These are phyloP conservation scores for Podospora comata DNA, from an alignment of 495 filamentous ascomycete genomes.

Conservation along the genomic window DNA sequence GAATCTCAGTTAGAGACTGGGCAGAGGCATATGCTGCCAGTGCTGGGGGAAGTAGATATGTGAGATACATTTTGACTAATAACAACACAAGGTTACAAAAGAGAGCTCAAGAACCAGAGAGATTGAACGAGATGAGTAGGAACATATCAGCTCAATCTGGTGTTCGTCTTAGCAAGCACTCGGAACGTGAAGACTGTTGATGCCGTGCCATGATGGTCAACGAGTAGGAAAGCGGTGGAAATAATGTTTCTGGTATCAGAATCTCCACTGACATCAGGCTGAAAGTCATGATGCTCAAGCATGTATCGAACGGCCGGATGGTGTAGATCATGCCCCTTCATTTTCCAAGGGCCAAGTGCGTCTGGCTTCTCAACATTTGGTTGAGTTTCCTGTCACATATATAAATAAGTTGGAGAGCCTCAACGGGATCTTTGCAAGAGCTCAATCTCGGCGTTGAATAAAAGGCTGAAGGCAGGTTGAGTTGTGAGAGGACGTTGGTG, in stretches of 20 bases:
- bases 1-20: conserved; percentile 34
- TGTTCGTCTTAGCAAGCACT: neutral
- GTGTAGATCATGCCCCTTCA: conserved; percentile 11
- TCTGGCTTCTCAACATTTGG: neutral
- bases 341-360: neutral
- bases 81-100: neutral
- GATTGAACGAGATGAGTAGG: neutral
- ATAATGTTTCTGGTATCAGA: too few species aligned
- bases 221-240: neutral
- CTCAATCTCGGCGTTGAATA: too few species aligned
- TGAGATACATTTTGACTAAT: conserved; percentile 19
- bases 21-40: conserved; percentile 28
- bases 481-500: neutral
- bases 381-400: neutral
- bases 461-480: neutral
- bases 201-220: neutral
- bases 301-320: neutral
- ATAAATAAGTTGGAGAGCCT: neutral
- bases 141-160: neutral
- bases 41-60: conserved; percentile 18
- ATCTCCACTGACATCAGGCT: conserved; percentile 3
- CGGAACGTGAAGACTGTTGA: neutral
- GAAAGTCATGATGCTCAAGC: conserved; percentile 1
- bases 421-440: neutral
- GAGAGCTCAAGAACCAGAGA: neutral